Conservation (phyloP, 2,329 filamentous ascomycete species). For the Aspergillus phoenicis region DNA sequence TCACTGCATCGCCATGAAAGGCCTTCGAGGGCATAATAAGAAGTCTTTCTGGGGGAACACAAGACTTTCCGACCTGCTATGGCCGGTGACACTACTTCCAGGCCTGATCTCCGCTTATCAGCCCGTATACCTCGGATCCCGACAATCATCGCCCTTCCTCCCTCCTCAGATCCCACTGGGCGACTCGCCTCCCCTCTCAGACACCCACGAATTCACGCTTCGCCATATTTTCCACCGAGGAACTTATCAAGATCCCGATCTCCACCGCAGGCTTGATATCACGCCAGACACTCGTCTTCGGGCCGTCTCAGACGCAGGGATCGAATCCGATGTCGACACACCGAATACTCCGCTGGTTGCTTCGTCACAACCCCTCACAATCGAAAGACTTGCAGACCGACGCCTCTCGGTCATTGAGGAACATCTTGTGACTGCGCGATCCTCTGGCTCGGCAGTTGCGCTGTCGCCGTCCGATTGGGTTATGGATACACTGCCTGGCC, state of each 20-base stretch:
- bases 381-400: constrained; percentile 80
- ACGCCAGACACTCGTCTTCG: constrained; percentile 59
- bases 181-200: constrained; percentile 22
- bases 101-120: constrained; percentile 25
- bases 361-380: constrained; percentile 66
- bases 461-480: constrained; percentile 79
- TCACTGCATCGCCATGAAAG: constrained; percentile 27
- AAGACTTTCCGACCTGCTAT: constrained; percentile 22
- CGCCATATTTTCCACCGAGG: constrained; percentile 94
- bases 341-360: constrained; percentile 59
- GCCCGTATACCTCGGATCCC: constrained; percentile 29
- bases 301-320: constrained; percentile 44
- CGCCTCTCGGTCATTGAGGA: constrained; percentile 75
- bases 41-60: constrained; percentile 19
- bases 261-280: constrained; percentile 78
- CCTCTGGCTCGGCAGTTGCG: constrained; percentile 66
- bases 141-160: constrained; percentile 32
- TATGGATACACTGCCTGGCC: constrained; percentile 73
- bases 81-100: constrained; percentile 28
- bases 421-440: constrained; percentile 72
- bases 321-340: constrained; percentile 44
- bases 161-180: constrained; percentile 37
- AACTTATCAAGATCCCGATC: constrained; percentile 71
- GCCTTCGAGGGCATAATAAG: constrained; percentile 17
- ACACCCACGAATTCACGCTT: constrained; percentile 53